These are phyloP conservation scores for Diaporthe sp. DNA, from an alignment of 2,329 filamentous ascomycete species.

Conservation along the genomic window DNA sequence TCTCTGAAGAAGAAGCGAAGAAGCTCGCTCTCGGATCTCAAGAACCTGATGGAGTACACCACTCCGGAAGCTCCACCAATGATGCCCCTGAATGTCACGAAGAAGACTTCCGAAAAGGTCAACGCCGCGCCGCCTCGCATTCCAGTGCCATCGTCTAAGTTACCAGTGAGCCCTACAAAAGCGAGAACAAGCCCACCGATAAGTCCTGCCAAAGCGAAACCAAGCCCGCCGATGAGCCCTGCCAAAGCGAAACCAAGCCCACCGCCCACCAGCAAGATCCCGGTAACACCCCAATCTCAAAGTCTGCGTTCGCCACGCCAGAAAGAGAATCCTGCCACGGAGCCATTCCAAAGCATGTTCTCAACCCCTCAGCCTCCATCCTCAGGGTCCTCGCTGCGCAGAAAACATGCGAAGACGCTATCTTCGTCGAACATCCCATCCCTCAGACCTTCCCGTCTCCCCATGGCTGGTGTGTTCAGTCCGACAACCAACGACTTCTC, in stretches of 20 bases:
- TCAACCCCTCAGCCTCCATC: slow-evolving; percentile 38
- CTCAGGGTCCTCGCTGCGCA: slow-evolving; percentile 41
- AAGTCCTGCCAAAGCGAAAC: background rate
- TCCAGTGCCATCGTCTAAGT: slow-evolving; percentile 61
- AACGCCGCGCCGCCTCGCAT: slow-evolving; percentile 64
- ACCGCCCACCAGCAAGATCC: slow-evolving; percentile 57
- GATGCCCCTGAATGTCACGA: slow-evolving; percentile 66
- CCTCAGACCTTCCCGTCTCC: slow-evolving; percentile 58
- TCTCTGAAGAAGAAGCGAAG: slow-evolving; percentile 82
- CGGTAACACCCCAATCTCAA: slow-evolving; percentile 62
- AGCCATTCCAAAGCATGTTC: slow-evolving; percentile 37
- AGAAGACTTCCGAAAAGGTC: slow-evolving; percentile 69
- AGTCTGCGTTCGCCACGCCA: slow-evolving; percentile 60
- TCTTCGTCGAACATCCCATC: slow-evolving; percentile 70
- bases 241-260: slow-evolving; percentile 40
- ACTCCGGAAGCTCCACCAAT: slow-evolving; percentile 61
- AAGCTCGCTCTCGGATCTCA: slow-evolving; percentile 92
- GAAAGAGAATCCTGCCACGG: slow-evolving; percentile 59
- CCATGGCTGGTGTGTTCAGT: slow-evolving; percentile 46
- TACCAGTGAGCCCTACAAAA: slow-evolving; percentile 63
- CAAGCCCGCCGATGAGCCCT: slow-evolving; percentile 58
- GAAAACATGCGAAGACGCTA: slow-evolving; percentile 62
- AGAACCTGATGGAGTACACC: slow-evolving; percentile 71
- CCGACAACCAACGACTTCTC: slow-evolving; percentile 41
- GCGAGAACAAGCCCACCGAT: slow-evolving; percentile 20